Conservation (phyloP, 371 early-diverging fungal genomes). For the Apophysomyces sp. region DNA sequence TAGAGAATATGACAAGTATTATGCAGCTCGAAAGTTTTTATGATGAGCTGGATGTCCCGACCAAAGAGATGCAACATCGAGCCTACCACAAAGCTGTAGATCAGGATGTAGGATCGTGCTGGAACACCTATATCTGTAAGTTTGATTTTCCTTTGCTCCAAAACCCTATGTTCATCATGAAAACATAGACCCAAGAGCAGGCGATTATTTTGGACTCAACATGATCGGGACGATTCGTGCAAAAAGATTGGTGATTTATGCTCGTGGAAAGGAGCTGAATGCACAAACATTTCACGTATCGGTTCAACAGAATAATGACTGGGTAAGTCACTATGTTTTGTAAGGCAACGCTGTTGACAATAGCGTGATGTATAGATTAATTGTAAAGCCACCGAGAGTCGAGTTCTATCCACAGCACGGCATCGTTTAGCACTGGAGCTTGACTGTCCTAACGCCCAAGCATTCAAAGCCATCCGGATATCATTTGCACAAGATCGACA, state of each 20-base stretch:
- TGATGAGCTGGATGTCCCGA: conserved; percentile 25
- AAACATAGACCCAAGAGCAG: conserved; percentile 29
- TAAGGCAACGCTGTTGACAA: background rate
- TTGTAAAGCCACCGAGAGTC: background rate
- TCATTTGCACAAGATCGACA: conserved; percentile 2
- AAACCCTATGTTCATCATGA: conserved; percentile 1
- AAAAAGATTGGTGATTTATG: conserved; percentile 26
- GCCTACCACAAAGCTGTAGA: conserved; percentile 62
- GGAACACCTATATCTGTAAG: conserved; percentile 48
- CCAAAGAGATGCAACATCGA: conserved; percentile 29
- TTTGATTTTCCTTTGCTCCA: background rate
- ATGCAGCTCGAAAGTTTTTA: conserved; percentile 37
- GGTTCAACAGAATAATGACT: background rate
- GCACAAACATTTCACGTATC: background rate
- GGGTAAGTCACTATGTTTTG: background rate
- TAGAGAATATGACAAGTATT: conserved; percentile 35
- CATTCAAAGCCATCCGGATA: conserved; percentile 4
- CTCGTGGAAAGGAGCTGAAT: background rate
- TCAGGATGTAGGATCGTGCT: conserved; percentile 53
- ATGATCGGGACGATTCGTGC: conserved; percentile 44
- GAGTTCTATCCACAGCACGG: background rate
- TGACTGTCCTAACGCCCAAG: conserved; percentile 5
- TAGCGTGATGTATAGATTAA: background rate
- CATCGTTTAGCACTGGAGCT: background rate
- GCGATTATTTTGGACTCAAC: conserved; percentile 50